Evolutionary conservation across 140 eudicot species (phyloP).

Genomic region (Oenanthe javanica): DNA sequence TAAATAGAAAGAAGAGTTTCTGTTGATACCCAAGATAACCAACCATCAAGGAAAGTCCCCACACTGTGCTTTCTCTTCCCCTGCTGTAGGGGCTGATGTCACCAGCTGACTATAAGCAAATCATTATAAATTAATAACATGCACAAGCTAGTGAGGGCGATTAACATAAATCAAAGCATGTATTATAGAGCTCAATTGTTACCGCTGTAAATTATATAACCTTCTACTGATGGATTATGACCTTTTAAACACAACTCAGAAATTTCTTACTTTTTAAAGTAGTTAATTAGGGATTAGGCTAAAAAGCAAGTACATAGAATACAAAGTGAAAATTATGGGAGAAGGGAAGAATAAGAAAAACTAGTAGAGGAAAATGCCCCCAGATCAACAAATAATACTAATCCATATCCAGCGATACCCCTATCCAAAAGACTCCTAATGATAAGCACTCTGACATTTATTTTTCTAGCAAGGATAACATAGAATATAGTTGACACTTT

Average conservation of each 20-base stretch:
- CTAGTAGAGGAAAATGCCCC: neutral
- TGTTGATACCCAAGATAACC: constrained; percentile 87
- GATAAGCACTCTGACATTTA: no score
- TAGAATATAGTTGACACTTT: no score
- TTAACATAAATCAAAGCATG: neutral
- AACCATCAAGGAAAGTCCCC: constrained; percentile 93
- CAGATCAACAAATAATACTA: neutral
- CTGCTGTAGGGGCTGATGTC: constrained; percentile 64
- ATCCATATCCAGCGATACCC: no score
- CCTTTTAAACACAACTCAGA: neutral
- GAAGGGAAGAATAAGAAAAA: neutral
- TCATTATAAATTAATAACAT: neutral
- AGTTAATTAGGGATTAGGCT: neutral
- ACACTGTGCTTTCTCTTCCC: constrained; percentile 89
- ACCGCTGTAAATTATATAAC: neutral
- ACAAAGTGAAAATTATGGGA: neutral
- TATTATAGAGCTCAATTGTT: neutral
- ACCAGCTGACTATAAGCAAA: constrained; percentile 44
- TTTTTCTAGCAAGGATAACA: no score
- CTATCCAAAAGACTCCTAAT: no score
- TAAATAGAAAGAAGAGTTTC: neutral
- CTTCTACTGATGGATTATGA: neutral
- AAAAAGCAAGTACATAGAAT: neutral
- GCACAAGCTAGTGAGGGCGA: neutral
- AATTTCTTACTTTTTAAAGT: neutral